phyloP scores from a whole-genome alignment of 225 moss, liverwort and hornwort species.

The Sphagnum contortum region DNA sequence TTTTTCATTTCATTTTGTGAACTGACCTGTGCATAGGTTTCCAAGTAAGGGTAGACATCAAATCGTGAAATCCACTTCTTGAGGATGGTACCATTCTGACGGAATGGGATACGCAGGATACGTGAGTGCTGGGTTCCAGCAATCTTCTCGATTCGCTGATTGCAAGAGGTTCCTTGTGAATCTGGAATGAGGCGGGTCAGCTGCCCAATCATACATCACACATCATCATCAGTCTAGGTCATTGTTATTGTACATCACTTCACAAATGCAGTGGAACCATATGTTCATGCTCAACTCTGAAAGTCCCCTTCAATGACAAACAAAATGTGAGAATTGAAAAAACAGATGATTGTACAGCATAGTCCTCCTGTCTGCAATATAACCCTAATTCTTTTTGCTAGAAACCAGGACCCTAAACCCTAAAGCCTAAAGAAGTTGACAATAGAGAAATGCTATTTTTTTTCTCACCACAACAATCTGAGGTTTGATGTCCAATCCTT shows the following conservation, averaged over 20 bases:
- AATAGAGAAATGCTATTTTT: not conserved
- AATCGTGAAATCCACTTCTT: conserved; percentile 94
- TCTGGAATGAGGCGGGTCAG: conserved; percentile 94
- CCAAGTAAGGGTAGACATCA: conserved; percentile 91
- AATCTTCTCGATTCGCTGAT: conserved; percentile 69
- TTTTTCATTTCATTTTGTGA: no score
- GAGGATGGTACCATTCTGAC: conserved; percentile 50
- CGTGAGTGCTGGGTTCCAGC: conserved; percentile 51
- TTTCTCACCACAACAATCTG: conserved; percentile 66
- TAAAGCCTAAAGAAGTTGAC: no score
- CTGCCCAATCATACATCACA: conserved; percentile 17
- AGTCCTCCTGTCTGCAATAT: no score
- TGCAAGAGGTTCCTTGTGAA: conserved; percentile 66
- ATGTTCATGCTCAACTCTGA: no score
- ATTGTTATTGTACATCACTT: no score
- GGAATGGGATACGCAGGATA: conserved; percentile 86
- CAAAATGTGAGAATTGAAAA: no score
- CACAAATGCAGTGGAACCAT: no score
- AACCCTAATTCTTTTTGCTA: no score
- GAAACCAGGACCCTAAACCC: no score
- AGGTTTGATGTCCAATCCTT: conserved; percentile 68
- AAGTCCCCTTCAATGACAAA: no score
- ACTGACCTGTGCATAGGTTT: conserved; percentile 63
- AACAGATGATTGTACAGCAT: no score
- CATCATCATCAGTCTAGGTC: no score